These are phyloP conservation scores for Evernia prunastri DNA, from an alignment of 495 filamentous ascomycete genomes.

Conservation along the genomic window DNA sequence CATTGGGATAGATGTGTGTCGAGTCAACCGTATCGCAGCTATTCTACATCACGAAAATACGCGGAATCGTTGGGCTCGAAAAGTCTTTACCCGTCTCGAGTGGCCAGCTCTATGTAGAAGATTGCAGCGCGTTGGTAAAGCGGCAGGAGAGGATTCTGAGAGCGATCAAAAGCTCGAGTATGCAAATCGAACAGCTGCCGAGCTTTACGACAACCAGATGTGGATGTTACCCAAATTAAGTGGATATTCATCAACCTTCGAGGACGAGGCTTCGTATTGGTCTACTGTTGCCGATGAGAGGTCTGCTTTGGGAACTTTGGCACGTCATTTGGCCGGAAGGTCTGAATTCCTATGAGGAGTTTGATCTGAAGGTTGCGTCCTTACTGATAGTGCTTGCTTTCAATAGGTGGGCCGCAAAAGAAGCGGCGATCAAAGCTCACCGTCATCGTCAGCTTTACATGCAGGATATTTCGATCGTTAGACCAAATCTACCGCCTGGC, in stretches of 20 bases:
- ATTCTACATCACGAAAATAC: constrained; percentile 28
- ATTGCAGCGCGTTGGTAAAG: constrained; percentile 10
- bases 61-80: constrained; percentile 33
- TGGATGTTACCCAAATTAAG: constrained; percentile 15
- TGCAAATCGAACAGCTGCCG: neutral
- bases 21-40: constrained; percentile 39
- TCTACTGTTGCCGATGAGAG: constrained; percentile 13
- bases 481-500: neutral
- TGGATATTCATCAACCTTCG: constrained; percentile 5
- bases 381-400: constrained; percentile 2
- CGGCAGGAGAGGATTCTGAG: neutral
- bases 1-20: constrained; percentile 54
- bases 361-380: constrained; percentile 13
- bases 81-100: constrained; percentile 39
- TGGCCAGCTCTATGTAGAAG: constrained; percentile 21
- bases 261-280: constrained; percentile 2
- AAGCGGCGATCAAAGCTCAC: constrained; percentile 58
- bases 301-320: constrained; percentile 17
- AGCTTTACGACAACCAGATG: neutral
- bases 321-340: constrained; percentile 46
- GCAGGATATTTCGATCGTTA: constrained; percentile 40
- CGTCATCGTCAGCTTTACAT: constrained; percentile 38
- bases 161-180: neutral
- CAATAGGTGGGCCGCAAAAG: constrained; percentile 55
- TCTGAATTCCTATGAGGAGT: constrained; percentile 26